Base-by-base conservation (phyloP, 179 eudicot genomes). In the Corrigiola litoralis region DNA sequence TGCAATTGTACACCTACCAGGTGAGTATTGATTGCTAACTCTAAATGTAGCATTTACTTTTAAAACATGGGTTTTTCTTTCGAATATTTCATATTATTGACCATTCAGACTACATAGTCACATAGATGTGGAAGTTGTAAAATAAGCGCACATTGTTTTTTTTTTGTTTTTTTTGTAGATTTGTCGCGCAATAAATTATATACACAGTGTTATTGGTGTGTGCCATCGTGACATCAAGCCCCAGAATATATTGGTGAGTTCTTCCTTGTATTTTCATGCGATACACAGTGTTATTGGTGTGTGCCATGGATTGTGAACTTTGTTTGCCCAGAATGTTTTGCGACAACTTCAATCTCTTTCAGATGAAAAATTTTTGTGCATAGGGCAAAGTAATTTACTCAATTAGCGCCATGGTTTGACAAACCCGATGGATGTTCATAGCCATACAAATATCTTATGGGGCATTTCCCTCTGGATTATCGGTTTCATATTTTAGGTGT, bases 201-300 rank as follows among this genome's bases (percentile, higher is more conserved):
- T 91, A 6, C 97, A 91, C 77, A 80, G 69, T 65, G 91, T 91
- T 58, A 84, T 89, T 67, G 97, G 96, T 36, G 96, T 91, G 33
- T 88, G 96, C 61, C 97, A 91, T 68, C 94, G 97, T 63, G 97
- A 90, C 72, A 90, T 90, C 75, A 90, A 90, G 75, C 97, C 97
- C 17, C 96, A 90, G 65, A 90, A 90, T 72, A 68, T 90, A 55
- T 80, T 90, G 80, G 96, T 90, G 68, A 79, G 86, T 47, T 63
- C 52, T 58, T 69, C 40, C 18, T 70, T 36, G 25, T 23, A 10
- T 32, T 66, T 33, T 36, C 52, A 6, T 12, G 6, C 33, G 17
- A 37, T 37, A 60, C 18, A 40, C 14, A 17, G 53, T 25, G 34
- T 31, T 68, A 21, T 34, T 53, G n/a, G n/a, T n/a, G n/a, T n/a